Percentiles rank a stretch among this genome's conserved stretches.
These are phyloP conservation scores for Alternaria angustiovoidea DNA, from an alignment of 2,329 filamentous ascomycete species.

Conservation along the genomic window DNA sequence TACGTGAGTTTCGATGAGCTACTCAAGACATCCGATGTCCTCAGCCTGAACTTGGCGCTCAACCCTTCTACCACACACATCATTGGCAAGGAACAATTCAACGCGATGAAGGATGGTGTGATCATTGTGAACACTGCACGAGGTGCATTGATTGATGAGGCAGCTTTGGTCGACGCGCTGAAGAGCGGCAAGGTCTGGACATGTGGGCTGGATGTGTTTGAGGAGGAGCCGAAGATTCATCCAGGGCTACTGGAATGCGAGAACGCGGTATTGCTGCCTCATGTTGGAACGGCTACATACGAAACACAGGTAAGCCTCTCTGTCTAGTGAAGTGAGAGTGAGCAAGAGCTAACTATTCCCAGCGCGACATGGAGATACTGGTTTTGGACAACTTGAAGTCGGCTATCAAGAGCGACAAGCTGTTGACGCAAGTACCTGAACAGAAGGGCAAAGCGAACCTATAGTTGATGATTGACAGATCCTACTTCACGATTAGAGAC, in stretches of 20 bases:
- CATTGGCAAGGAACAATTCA: slow-evolving; percentile 60
- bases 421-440: slow-evolving; percentile 69
- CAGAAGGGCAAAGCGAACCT: slow-evolving; percentile 57
- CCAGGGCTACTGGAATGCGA: slow-evolving; percentile 59
- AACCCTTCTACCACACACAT: slow-evolving; percentile 61
- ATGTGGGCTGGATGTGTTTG: slow-evolving; percentile 66
- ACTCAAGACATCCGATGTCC: slow-evolving; percentile 61
- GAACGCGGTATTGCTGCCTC: slow-evolving; percentile 65
- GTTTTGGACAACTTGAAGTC: slow-evolving; percentile 66
- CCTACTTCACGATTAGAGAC: background rate
- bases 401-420: slow-evolving; percentile 63
- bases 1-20: slow-evolving; percentile 67
- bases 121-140: slow-evolving; percentile 67
- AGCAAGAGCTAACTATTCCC: slow-evolving; percentile 15
- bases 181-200: slow-evolving; percentile 63
- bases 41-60: slow-evolving; percentile 64
- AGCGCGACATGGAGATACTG: slow-evolving; percentile 66
- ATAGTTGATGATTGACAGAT: slow-evolving; percentile 11
- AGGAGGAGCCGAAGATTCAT: slow-evolving; percentile 64
- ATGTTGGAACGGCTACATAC: slow-evolving; percentile 67
- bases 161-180: slow-evolving; percentile 62
- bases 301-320: slow-evolving; percentile 61
- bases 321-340: background rate
- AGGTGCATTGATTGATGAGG: slow-evolving; percentile 65
- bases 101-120: slow-evolving; percentile 63